Conservation (phyloP, 2,329 filamentous ascomycete species). For the Penicillium oxalicum region DNA sequence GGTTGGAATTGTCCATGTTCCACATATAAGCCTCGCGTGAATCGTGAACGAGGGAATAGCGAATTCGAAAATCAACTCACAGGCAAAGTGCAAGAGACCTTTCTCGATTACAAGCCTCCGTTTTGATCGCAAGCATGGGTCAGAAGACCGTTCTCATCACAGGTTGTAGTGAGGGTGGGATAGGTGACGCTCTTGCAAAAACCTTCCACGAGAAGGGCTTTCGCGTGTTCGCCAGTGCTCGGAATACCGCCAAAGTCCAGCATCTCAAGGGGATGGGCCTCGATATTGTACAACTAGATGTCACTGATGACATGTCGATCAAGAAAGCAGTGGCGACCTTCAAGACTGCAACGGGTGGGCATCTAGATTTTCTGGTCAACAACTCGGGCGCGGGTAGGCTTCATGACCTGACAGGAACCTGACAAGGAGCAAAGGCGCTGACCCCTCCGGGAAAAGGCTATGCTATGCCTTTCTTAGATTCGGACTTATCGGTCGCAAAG, state of each 20-base stretch:
- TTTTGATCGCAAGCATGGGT: too few relatives aligned
- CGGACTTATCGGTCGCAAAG: constrained; percentile 11
- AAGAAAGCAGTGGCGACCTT: constrained; percentile 25
- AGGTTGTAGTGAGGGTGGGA: constrained; percentile 38
- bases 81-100: too few relatives aligned
- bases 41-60: too few relatives aligned
- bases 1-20: too few relatives aligned
- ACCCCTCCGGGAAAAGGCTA: constrained; percentile 8
- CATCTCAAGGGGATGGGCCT: constrained; percentile 22
- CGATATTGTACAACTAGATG: constrained; percentile 23
- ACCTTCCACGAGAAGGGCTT: constrained; percentile 32
- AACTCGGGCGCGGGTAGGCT: constrained; percentile 33
- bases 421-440: too few relatives aligned
- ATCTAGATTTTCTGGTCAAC: constrained; percentile 39
- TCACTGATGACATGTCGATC: constrained; percentile 24
- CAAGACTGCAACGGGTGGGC: constrained; percentile 24
- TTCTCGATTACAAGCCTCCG: too few relatives aligned
- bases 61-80: too few relatives aligned
- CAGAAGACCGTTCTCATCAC: constrained; percentile 28
- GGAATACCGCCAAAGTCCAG: constrained; percentile 27
- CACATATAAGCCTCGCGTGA: too few relatives aligned
- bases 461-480: constrained; percentile 35
- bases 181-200: constrained; percentile 35
- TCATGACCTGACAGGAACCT: too few relatives aligned
- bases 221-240: constrained; percentile 38